These are phyloP conservation scores for Dictyostelium citrinum DNA, from an alignment of 78 protist species.

Conservation along the genomic window DNA sequence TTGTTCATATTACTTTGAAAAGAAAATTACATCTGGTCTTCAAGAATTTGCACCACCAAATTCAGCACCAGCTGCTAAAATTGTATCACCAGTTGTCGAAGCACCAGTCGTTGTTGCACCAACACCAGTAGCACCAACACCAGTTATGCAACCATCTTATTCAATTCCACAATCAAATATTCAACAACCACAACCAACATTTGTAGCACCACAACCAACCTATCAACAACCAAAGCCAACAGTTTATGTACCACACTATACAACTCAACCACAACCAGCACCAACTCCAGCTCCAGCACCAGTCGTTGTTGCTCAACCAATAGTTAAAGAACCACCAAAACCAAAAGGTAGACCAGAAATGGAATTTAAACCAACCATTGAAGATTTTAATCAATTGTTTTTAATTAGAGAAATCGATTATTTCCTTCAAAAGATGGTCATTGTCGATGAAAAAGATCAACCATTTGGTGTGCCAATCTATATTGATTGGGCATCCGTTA, in stretches of 20 bases:
- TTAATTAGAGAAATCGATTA: conserved; percentile 39
- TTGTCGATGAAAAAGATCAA: conserved; percentile 47
- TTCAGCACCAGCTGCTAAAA: conserved; percentile 7
- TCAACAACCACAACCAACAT: too few relatives aligned
- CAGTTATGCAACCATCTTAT: neutral
- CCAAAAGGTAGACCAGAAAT: conserved; percentile 62
- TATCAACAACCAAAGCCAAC: neutral
- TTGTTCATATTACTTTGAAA: conserved; percentile 67
- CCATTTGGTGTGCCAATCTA: conserved; percentile 66
- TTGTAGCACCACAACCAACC: neutral
- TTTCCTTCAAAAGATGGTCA: neutral
- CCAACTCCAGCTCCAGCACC: conserved; percentile 5
- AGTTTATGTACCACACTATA: conserved; percentile 10
- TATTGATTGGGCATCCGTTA: conserved; percentile 49
- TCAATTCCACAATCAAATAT: neutral
- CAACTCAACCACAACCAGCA: conserved; percentile 13
- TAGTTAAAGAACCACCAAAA: conserved; percentile 31
- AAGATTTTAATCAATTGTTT: conserved; percentile 5
- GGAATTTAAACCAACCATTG: conserved; percentile 34
- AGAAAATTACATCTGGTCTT: conserved; percentile 59
- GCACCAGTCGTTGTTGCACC: neutral
- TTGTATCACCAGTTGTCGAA: neutral
- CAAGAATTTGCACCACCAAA: conserved; percentile 44
- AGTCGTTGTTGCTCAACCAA: neutral
- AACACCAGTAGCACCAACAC: conserved; percentile 10